Evolutionary conservation across 768 basidiomycete genomes (phyloP).

Genomic region (Termitomyces sp.): DNA sequence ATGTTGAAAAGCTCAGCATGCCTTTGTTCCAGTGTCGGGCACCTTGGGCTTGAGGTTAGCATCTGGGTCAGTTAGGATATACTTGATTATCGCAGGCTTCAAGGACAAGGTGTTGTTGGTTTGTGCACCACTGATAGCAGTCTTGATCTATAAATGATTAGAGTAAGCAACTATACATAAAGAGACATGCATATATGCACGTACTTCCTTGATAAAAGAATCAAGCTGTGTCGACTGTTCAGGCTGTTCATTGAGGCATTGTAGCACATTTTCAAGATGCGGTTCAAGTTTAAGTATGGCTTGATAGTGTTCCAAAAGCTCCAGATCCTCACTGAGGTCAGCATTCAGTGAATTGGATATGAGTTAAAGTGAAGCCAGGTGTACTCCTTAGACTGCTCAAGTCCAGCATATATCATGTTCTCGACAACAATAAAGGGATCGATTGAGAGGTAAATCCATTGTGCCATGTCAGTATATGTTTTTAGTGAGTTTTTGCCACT

Average conservation of each 20-base stretch:
- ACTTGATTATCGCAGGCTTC: background rate
- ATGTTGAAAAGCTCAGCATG: background rate
- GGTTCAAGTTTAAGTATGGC: background rate
- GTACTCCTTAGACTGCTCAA: background rate
- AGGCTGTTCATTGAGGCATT: slow-evolving; percentile 16
- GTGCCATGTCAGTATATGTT: background rate
- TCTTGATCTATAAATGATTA: background rate
- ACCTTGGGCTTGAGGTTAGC: background rate
- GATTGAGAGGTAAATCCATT: background rate
- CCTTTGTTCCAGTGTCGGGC: background rate
- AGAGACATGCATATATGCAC: background rate
- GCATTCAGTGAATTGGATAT: too few relatives aligned
- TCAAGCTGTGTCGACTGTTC: background rate
- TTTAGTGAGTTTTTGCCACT: background rate
- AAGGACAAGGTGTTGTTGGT: slow-evolving; percentile 1
- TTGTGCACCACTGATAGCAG: background rate
- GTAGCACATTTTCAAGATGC: background rate
- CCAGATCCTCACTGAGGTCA: too few relatives aligned
- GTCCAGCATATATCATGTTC: background rate
- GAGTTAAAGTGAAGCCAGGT: too few relatives aligned
- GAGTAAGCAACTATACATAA: background rate
- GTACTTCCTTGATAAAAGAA: background rate
- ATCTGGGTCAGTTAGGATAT: background rate
- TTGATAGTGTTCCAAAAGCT: background rate
- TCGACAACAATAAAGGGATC: background rate